Conservation (phyloP, 129 eudicot genomes). For the Scalesia atractyloides region DNA sequence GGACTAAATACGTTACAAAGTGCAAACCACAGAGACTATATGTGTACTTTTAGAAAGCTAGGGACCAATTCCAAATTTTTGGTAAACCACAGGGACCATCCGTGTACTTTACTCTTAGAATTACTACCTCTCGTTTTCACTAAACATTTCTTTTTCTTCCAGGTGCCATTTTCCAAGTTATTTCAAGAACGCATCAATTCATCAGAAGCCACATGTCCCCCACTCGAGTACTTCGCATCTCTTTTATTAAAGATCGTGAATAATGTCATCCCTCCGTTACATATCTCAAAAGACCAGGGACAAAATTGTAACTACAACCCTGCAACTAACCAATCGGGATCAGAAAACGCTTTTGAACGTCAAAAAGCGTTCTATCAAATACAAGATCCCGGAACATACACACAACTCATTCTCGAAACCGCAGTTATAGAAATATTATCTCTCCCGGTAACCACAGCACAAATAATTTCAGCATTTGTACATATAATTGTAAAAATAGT, state of each 20-base stretch:
- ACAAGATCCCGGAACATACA: constrained; percentile 85
- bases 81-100: too few relatives aligned
- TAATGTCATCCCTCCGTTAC: constrained; percentile 72
- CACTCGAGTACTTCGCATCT: constrained; percentile 74
- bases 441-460: constrained; percentile 71
- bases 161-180: constrained; percentile 86
- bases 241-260: constrained; percentile 58
- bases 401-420: constrained; percentile 88
- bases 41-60: too few relatives aligned
- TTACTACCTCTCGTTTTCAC: background rate
- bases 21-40: too few relatives aligned
- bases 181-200: constrained; percentile 64
- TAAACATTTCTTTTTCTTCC: constrained; percentile 30
- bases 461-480: constrained; percentile 71
- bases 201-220: constrained; percentile 58
- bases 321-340: constrained; percentile 48
- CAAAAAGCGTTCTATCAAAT: constrained; percentile 78
- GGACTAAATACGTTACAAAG: too few relatives aligned
- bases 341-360: constrained; percentile 43
- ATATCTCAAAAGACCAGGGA: constrained; percentile 45
- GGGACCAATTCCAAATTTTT: too few relatives aligned
- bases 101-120: background rate
- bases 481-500: constrained; percentile 72
- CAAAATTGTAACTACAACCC: constrained; percentile 40
- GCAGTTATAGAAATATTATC: constrained; percentile 83